A percentile compares a stretch with the other conserved stretches of the same genome.
These are phyloP conservation scores for Blastocystis sp. DNA, from an alignment of 352 stramenopile genomes.

Conservation along the genomic window DNA sequence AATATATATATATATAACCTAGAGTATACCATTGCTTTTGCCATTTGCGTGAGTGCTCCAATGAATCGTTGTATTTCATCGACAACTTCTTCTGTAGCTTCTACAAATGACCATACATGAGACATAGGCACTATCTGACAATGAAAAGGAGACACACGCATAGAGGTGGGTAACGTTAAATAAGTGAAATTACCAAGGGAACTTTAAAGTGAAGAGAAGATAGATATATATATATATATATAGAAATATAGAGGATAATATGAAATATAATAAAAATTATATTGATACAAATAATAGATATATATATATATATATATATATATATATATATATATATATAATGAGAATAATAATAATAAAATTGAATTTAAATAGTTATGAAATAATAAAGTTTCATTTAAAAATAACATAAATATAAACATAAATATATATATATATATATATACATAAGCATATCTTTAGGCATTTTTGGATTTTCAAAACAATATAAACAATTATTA, in stretches of 20 bases:
- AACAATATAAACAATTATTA: constrained; percentile 28
- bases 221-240: too few relatives aligned
- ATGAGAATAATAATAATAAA: too few relatives aligned
- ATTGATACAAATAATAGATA: too few relatives aligned
- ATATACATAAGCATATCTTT: constrained; percentile 30
- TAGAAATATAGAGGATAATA: too few relatives aligned
- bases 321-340: too few relatives aligned
- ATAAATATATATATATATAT: too few relatives aligned
- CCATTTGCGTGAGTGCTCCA: constrained; percentile 10
- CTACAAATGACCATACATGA: constrained; percentile 29
- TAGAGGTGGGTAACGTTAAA: constrained; percentile 22
- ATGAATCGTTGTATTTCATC: constrained; percentile 25
- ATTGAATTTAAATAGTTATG: too few relatives aligned
- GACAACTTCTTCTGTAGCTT: constrained; percentile 27
- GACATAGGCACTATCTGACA: constrained; percentile 29
- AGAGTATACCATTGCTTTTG: background rate
- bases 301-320: too few relatives aligned
- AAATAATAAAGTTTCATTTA: too few relatives aligned
- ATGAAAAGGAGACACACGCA: constrained; percentile 23
- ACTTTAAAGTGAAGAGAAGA: background rate
- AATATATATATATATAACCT: background rate
- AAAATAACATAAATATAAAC: too few relatives aligned
- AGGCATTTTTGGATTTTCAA: constrained; percentile 10
- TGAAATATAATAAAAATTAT: too few relatives aligned
- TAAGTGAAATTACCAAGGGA: constrained; percentile 30